phyloP scores from a whole-genome alignment of 177 flowering plant species.

The Vitis hybrid region DNA sequence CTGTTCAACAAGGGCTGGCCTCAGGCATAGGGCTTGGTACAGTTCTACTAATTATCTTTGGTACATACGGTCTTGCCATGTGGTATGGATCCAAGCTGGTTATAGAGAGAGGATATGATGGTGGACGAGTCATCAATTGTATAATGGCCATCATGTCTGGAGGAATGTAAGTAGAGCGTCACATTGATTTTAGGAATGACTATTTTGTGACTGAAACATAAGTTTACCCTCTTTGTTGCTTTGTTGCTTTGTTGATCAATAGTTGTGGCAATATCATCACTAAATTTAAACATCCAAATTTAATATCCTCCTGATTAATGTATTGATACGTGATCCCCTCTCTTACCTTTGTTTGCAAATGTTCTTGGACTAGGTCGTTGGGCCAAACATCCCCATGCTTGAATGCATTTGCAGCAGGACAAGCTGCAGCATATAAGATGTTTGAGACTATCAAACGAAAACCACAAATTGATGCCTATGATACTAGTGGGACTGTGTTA shows the following conservation, averaged over 20 bases:
- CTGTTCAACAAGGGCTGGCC: conserved; percentile 52
- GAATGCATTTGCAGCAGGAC: conserved; percentile 68
- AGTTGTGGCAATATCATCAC: too few species aligned
- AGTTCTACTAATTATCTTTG: conserved; percentile 31
- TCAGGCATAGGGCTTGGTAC: conserved; percentile 63
- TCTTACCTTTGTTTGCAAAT: not conserved
- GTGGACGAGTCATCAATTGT: conserved; percentile 71
- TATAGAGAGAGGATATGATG: conserved; percentile 59
- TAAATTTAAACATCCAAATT: not conserved
- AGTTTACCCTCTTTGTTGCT: too few species aligned
- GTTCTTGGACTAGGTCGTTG: conserved; percentile 39
- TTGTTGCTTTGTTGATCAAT: not conserved
- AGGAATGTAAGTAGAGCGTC: conserved; percentile 55
- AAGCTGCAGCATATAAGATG: conserved; percentile 80
- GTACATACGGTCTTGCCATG: conserved; percentile 59
- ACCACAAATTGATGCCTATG: conserved; percentile 56
- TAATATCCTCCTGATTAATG: not conserved
- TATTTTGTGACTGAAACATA: too few species aligned
- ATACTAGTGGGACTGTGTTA: conserved; percentile 38
- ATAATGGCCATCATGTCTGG: conserved; percentile 64
- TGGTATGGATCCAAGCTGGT: conserved; percentile 75
- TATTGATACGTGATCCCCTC: not conserved
- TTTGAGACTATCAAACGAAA: conserved; percentile 60
- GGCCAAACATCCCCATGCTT: conserved; percentile 60
- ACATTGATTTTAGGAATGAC: too few species aligned